Base-by-base conservation (phyloP, 345 rosid genomes). In the Acer yangbiense region DNA sequence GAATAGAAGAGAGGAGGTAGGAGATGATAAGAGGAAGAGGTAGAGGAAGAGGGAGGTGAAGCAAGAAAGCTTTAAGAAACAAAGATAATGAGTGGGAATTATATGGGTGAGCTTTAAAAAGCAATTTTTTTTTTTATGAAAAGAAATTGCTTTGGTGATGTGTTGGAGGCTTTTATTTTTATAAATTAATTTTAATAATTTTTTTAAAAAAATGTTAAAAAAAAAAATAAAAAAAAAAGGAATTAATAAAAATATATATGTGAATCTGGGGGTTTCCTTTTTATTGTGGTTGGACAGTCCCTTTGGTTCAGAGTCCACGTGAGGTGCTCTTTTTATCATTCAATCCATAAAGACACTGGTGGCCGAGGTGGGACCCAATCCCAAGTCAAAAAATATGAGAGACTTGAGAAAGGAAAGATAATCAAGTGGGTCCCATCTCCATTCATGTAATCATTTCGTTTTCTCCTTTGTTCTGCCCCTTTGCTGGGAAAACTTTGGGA, bases 241-340 rank as follows among this genome's bases (percentile, higher is more conserved):
- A 21, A 23, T 69, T 69, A 44, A 4, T 12, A 9, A 4, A 14
- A 16, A n/a, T 60, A 39, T 48, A 44, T 79, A n/a, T 48, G 62
- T 77, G 81, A 85, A 82, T 77, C 76, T 27, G 46, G 6, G 69
- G 76, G 78, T 50, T 41, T 72, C 68, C 80, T 81, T 86, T 84
- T 79, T 66, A 82, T 87, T 88, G 91, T 88, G 90, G 97, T 77
- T 86, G 92, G 95, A 81, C 89, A 89, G 95, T 61, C 83, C 86
- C 92, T 88, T 90, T 90, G 95, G 98, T 87, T 88, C 97, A 93
- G 98, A 95, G 88, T 90, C 98, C 99, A 95, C 98, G 97, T 93
- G 99, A 93, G 99, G 89, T 95, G 97, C 96, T 87, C 94, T 87
- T 91, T 90, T 86, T 89, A 90, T 95, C 94, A 92, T 93, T 92